phyloP scores from a whole-genome alignment of 2,329 filamentous ascomycete species.

The Botrytis hyacinthi region DNA sequence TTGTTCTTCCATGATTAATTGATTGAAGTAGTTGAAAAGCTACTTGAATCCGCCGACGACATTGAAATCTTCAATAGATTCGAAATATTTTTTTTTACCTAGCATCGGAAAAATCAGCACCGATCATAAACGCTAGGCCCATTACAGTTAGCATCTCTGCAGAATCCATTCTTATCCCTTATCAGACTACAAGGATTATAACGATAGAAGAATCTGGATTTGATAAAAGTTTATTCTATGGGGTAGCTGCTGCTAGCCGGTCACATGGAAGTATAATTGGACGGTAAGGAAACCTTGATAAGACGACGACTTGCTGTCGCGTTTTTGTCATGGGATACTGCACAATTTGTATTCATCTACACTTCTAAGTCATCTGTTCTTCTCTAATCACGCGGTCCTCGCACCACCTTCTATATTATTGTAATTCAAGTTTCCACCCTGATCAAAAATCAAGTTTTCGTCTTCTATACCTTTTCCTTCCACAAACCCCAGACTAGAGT shows the following conservation, averaged over 20 bases:
- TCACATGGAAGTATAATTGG: not conserved
- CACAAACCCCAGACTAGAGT: constrained; percentile 50
- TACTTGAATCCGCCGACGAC: constrained; percentile 12
- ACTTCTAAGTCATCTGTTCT: not conserved
- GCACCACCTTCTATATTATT: not conserved
- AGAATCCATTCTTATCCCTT: not conserved
- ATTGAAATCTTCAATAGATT: constrained; percentile 10
- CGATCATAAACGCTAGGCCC: not conserved
- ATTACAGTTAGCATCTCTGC: rapidly evolving
- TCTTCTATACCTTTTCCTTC: not conserved
- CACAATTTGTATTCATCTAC: constrained; percentile 2
- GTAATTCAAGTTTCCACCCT: not conserved
- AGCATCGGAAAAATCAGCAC: not conserved
- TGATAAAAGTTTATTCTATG: not conserved
- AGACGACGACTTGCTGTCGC: not conserved
- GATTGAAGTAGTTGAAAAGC: not conserved
- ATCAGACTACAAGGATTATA: not conserved
- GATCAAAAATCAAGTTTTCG: not conserved
- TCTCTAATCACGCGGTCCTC: not conserved
- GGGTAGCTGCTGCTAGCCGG: not conserved
- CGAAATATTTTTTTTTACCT: constrained; percentile 15
- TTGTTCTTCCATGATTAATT: constrained; percentile 71
- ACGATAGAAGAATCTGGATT: not conserved
- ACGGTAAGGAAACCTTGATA: not conserved
- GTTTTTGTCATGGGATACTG: not conserved